These are phyloP conservation scores for Physaria fendleri DNA, from an alignment of 345 rosid species.

Conservation along the genomic window DNA sequence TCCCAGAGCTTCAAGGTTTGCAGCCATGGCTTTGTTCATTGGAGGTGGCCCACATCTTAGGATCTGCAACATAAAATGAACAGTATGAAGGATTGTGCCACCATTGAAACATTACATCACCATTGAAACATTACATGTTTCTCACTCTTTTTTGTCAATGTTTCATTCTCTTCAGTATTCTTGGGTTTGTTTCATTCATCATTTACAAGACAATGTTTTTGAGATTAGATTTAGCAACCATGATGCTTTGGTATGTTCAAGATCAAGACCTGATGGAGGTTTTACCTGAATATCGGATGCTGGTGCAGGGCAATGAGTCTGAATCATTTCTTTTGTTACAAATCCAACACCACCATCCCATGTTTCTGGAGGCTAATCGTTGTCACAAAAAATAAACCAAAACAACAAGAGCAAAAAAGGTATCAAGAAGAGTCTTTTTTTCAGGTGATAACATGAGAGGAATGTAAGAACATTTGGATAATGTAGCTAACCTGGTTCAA, in stretches of 20 bases:
- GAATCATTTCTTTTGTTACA: conserved; percentile 87
- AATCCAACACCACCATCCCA: conserved; percentile 95
- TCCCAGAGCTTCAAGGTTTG: no score
- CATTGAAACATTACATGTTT: not conserved
- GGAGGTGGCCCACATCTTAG: conserved; percentile 98
- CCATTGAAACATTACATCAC: no score
- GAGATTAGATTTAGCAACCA: not conserved
- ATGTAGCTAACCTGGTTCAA: no score
- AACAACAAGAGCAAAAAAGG: not conserved
- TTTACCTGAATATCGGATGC: conserved; percentile 65
- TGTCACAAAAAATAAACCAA: not conserved
- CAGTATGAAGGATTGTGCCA: not conserved
- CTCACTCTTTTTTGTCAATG: not conserved
- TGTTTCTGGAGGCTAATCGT: conserved; percentile 71
- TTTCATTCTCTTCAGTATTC: not conserved
- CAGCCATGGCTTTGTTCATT: conserved; percentile 98
- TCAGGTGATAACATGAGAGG: not conserved
- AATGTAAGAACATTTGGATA: not conserved
- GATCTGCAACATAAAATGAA: conserved; percentile 36
- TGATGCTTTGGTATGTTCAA: not conserved
- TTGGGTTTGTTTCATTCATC: not conserved
- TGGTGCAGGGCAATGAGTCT: conserved; percentile 72
- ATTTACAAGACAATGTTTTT: not conserved
- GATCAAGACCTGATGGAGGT: not conserved
- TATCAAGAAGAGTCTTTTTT: not conserved